Percentiles rank a stretch among this genome's conserved stretches.
Conservation (phyloP, 2,329 filamentous ascomycete species). For the Huntiella bhutanensis region DNA sequence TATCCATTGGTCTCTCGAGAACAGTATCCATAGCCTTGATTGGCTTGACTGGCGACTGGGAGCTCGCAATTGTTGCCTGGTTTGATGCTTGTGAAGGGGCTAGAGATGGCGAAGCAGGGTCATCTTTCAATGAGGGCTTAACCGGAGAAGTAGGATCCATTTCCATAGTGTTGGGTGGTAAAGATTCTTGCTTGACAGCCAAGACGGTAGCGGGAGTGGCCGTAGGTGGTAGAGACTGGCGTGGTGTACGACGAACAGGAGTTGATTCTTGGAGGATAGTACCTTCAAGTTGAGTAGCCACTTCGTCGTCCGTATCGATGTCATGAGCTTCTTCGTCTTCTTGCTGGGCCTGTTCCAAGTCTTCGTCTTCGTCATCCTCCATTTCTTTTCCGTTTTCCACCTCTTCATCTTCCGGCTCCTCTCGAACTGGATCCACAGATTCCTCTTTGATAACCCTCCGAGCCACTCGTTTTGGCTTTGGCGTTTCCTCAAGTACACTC, state of each 20-base stretch:
- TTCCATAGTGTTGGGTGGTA: constrained; percentile 1
- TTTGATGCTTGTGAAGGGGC: constrained; percentile 29
- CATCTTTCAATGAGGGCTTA: constrained; percentile 6
- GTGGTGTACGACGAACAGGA: not conserved
- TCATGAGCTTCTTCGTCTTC: not conserved
- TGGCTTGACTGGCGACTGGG: constrained; percentile 41
- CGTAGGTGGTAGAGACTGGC: too few species aligned
- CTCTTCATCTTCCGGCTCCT: constrained; percentile 3
- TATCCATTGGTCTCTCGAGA: constrained; percentile 82
- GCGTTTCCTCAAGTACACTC: not conserved
- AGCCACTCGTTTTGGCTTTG: not conserved
- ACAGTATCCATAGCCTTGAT: constrained; percentile 60
- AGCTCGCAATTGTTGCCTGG: constrained; percentile 33
- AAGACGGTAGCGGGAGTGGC: not conserved
- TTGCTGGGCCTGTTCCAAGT: not conserved
- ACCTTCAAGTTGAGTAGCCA: constrained; percentile 8
- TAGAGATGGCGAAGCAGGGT: not conserved
- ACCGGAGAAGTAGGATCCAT: constrained; percentile 1
- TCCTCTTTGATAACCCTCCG: not conserved
- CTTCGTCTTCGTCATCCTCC: constrained; percentile 1
- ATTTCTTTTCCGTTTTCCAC: not conserved
- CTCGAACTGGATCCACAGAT: not conserved
- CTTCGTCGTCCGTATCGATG: constrained; percentile 6
- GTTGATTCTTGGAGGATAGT: constrained; percentile 3
- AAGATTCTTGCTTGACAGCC: constrained; percentile 4